phyloP scores from a whole-genome alignment of 139 green algal genomes.

The Pleodorina starrii region DNA sequence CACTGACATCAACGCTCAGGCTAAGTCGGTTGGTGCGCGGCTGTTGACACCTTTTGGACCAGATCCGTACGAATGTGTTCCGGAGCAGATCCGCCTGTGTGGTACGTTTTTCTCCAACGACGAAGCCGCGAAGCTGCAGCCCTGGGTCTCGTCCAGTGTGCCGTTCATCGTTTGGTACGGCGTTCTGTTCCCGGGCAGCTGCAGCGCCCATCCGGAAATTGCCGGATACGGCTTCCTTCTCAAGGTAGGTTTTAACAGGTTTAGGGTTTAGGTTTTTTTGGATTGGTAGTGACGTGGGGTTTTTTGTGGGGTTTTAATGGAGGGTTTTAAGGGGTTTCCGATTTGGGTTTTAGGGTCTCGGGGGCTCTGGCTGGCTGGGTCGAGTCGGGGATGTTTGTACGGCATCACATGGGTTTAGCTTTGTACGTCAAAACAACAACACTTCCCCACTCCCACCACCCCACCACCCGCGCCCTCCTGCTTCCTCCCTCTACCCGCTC shows the following conservation, averaged over 20 bases:
- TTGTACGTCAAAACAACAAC: too few species aligned
- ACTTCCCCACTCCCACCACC: too few species aligned
- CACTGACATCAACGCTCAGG: background rate
- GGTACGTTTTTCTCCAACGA: background rate
- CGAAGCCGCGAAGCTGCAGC: background rate
- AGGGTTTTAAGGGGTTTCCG: too few species aligned
- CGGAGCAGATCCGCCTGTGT: background rate
- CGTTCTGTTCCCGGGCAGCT: background rate
- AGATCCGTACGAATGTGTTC: background rate
- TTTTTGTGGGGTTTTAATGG: too few species aligned
- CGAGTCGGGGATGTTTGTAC: too few species aligned
- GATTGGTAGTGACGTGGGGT: too few species aligned
- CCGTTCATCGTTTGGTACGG: conserved; percentile 16
- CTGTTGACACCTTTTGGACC: background rate
- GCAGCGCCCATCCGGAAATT: background rate
- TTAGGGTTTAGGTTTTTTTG: too few species aligned
- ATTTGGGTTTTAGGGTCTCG: too few species aligned
- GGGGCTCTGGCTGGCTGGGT: too few species aligned
- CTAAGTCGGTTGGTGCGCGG: background rate
- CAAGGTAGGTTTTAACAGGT: background rate
- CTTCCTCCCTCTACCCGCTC: too few species aligned
- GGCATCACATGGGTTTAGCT: too few species aligned
- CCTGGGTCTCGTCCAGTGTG: background rate
- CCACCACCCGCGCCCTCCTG: too few species aligned
- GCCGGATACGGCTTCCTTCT: background rate